These are phyloP conservation scores for Abrus pulchellus DNA, from an alignment of 306 rosid genomes.

Conservation along the genomic window DNA sequence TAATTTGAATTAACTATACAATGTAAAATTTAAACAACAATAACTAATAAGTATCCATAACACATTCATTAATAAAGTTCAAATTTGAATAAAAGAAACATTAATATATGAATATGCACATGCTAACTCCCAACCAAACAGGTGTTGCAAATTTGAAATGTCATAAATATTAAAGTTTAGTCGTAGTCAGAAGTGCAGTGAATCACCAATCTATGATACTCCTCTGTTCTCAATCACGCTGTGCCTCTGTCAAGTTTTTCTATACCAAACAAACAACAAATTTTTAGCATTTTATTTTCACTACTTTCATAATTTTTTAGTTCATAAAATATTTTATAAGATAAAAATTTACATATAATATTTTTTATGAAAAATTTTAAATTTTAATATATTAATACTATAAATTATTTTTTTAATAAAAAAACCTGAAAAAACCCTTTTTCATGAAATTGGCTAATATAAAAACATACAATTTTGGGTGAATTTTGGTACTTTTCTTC, in stretches of 20 bases:
- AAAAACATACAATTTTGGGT: too few relatives aligned
- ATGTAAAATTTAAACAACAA: too few relatives aligned
- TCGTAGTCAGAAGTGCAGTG: neutral
- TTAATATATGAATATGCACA: neutral
- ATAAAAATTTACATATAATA: too few relatives aligned
- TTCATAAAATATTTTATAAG: too few relatives aligned
- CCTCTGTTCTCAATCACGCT: neutral
- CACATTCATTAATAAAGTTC: neutral
- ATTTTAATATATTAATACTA: too few relatives aligned
- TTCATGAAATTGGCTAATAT: too few relatives aligned
- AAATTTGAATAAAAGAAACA: neutral
- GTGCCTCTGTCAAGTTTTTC: neutral
- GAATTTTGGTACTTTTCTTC: neutral
- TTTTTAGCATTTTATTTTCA: neutral
- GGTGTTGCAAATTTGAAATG: conserved; percentile 36
- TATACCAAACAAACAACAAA: neutral
- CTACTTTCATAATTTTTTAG: too few relatives aligned
- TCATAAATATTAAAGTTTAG: conserved; percentile 5
- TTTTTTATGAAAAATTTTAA: too few relatives aligned
- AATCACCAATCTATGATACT: neutral
- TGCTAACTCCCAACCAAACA: conserved; percentile 14
- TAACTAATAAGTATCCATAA: neutral
- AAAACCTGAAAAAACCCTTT: too few relatives aligned
- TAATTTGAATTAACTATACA: too few relatives aligned
- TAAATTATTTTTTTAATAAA: too few relatives aligned